Percentiles rank a stretch among this genome's conserved stretches.
Conservation (phyloP, 2,329 filamentous ascomycete genomes). For the Chaetomium olivaceum region DNA sequence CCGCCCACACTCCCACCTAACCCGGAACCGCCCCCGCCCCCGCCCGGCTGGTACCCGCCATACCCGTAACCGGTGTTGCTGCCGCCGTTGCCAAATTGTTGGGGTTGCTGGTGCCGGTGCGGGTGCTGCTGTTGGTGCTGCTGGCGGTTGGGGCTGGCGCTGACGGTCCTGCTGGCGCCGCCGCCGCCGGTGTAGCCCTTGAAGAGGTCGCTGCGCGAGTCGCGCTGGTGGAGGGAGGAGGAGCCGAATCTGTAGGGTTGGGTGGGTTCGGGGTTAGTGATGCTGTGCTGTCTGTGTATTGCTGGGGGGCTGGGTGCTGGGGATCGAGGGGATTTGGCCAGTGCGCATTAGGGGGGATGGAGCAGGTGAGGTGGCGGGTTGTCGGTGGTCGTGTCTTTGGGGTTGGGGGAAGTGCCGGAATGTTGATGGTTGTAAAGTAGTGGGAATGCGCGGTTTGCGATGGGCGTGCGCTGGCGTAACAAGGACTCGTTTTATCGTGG, state of each 20-base stretch:
- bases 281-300: background rate
- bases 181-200: conserved; percentile 66
- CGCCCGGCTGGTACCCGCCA: conserved; percentile 37
- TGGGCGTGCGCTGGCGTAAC: background rate
- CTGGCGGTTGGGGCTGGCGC: conserved; percentile 47
- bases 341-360: background rate
- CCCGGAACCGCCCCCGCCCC: background rate
- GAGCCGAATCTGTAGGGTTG: conserved; percentile 58
- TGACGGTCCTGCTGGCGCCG: conserved; percentile 47
- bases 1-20: conserved; percentile 33
- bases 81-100: conserved; percentile 1
- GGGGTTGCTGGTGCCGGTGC: conserved; percentile 5
- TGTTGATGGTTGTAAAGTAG: background rate
- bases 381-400: background rate
- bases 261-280: background rate
- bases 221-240: conserved; percentile 71
- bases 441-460: background rate
- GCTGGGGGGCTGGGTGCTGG: background rate
- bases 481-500: background rate
- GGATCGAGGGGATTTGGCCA: background rate
- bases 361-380: background rate
- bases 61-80: conserved; percentile 57
- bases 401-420: background rate
- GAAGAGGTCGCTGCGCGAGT: conserved; percentile 72
- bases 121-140: conserved; percentile 6